Evolutionary conservation across 257 asterid genomes (phyloP), one percentile per base, ranked within the genome.

Genomic region (Rubia yunnanensis): DNA sequence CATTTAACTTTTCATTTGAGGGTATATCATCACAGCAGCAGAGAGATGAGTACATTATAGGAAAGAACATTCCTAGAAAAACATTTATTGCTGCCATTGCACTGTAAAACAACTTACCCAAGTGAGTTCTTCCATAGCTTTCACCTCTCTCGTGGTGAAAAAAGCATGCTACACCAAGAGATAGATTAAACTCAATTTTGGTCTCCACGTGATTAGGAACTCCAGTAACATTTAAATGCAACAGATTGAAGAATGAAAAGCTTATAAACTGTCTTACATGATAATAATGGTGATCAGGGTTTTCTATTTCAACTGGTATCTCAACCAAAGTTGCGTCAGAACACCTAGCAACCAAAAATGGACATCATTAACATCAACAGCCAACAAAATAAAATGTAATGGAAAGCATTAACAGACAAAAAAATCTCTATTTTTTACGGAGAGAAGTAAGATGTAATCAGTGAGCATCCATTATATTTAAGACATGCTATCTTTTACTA

Each of bases 81-180:
- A 5, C 23, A 60, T 36, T 22, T 3, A n/a, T 34, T 9, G 9
- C 39, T 58, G 36, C 39, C 31, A 17, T 58, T 23, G 23, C 34
- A 58, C 31, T n/a, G 67, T 6, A 18, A 28, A 41, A 81, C n/a
- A n/a, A n/a, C 87, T 71, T 75, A 89, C 99, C 99, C 97, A 87
- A 65, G 95, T 92, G 65, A 92, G 95, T 79, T 92, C 99, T 79
- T 92, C 99, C 95, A 79, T 81, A 36, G 96, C 99, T 65, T 80
- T 77, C 65, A 87, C 85, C 60, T 84, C 77, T 79, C 96, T 84
- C 66, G 95, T 74, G 28, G 96, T 87, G 85, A 92, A 92, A 73
- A 87, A 81, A 10, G 95, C 99, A 38, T 86, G 82, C 99, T 92
- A 88, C 80, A 81, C 70, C 54, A 64, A 73, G 65, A 80, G 69